A percentile compares a stretch with the other conserved stretches of the same genome.
These are phyloP conservation scores for Strobilomyces confusus DNA, from an alignment of 768 basidiomycete species.

Conservation along the genomic window DNA sequence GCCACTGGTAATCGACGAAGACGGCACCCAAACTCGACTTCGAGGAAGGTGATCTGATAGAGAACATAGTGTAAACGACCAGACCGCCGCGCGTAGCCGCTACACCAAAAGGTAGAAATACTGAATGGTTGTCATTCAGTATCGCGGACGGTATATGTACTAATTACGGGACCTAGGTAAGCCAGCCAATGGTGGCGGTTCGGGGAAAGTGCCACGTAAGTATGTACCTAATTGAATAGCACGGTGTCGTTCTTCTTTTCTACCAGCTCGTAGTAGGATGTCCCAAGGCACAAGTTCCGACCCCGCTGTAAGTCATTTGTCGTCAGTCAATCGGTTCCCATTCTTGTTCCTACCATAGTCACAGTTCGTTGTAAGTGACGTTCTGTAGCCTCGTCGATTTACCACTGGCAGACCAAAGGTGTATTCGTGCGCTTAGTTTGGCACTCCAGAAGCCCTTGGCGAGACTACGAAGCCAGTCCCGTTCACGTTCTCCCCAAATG, in stretches of 20 bases:
- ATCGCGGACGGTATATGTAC: no score
- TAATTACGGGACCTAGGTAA: no score
- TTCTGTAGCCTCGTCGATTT: not conserved
- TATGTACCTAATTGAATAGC: no score
- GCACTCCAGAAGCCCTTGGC: not conserved
- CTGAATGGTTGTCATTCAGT: no score
- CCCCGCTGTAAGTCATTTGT: not conserved
- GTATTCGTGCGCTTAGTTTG: constrained; percentile 5
- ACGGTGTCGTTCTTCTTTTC: not conserved
- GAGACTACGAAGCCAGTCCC: not conserved
- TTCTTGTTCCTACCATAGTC: not conserved
- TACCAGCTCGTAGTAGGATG: not conserved
- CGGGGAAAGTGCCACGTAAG: no score
- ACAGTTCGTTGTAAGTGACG: not conserved
- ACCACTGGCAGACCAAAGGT: not conserved
- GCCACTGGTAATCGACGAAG: no score
- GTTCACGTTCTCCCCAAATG: constrained; percentile 6
- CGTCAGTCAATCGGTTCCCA: not conserved
- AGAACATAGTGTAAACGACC: no score
- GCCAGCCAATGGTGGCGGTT: no score
- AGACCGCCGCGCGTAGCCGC: no score
- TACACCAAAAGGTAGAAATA: no score
- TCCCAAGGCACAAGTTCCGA: not conserved
- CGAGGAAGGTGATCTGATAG: no score
- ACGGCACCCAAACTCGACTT: no score